Evolutionary conservation across 768 basidiomycete species (phyloP), one percentile per base, ranked within the genome.

Genomic region (Xerocomellus amylosporus): DNA sequence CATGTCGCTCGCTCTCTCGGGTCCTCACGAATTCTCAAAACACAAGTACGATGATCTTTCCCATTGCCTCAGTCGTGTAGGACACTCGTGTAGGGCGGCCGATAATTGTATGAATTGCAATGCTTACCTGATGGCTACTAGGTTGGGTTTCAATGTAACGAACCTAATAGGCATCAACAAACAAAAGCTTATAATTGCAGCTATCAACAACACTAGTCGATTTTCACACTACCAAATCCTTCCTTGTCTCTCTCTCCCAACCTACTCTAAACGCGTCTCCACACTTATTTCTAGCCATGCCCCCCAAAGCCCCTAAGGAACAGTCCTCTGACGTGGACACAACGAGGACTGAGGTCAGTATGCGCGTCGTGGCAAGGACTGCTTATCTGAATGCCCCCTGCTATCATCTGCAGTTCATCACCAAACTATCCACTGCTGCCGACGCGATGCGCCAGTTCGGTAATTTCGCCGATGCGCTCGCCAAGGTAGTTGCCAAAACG

Each of bases 401-500:
- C 58, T 51, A 53, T 61, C 51, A 53, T 61, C 51, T 61, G 20
- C 50, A 88, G 87, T 78, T 88, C 68, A 76, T 79, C 33, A 66
- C 72, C 30, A 78, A 79, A 61, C 75, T 90, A 59, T 69, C 65
- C 56, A 73, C 75, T 22, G 80, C 88, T 53, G 86, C 87, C 37
- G 78, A 80, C 45, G 72, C 80, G 36, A 78, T 91, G 81, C 82
- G 83, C 56, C 77, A 80, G 54, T 83, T 81, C 49, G 85, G 86
- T 5, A 73, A 73, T 46, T 65, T 83, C 40, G 83, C 84, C 15
- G 87, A 90, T 39, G 69, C 77, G 28, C 86, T 85, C 62, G 79
- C 83, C 10, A 76, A 74, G 43, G 66, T 79, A 31, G 72, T 85
- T 46, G 69, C 74, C 39, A 74, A 75, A 53, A 58, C 66, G 44